These are phyloP conservation scores for Scytalidium lignicola DNA, from an alignment of 2,329 filamentous ascomycete genomes.

Conservation along the genomic window DNA sequence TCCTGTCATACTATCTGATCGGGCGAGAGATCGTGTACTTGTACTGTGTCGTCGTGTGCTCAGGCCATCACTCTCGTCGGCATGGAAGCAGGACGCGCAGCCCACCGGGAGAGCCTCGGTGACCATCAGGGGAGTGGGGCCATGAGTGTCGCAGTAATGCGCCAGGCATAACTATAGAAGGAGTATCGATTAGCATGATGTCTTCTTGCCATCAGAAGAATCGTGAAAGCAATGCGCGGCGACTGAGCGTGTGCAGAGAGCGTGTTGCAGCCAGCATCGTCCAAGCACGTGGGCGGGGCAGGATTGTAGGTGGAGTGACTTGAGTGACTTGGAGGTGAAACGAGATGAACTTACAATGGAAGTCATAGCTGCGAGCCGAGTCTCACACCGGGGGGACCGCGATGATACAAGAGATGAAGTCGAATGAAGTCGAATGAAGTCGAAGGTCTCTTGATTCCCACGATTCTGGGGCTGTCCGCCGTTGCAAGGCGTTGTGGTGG, in stretches of 20 bases:
- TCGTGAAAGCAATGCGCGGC: no score
- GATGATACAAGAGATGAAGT: no score
- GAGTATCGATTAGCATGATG: not conserved
- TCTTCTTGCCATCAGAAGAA: no score
- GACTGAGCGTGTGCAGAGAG: not conserved
- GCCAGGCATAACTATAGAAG: slow-evolving; percentile 57
- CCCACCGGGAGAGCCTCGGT: slow-evolving; percentile 60
- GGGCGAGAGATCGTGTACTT: slow-evolving; percentile 19
- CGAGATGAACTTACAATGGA: not conserved
- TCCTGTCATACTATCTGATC: slow-evolving; percentile 14
- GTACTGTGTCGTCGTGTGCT: slow-evolving; percentile 19
- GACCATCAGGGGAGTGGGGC: slow-evolving; percentile 64
- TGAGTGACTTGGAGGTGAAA: not conserved
- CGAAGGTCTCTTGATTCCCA: not conserved
- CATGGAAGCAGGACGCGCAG: slow-evolving; percentile 54
- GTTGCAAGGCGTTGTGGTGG: not conserved
- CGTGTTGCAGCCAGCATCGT: not conserved
- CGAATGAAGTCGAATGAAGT: no score
- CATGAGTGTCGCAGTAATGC: slow-evolving; percentile 67
- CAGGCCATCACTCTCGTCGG: slow-evolving; percentile 27
- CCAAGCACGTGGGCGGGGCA: not conserved
- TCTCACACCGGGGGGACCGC: not conserved
- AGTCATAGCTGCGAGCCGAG: not conserved
- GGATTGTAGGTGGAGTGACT: not conserved
- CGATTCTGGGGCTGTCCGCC: not conserved